These are phyloP conservation scores for Xylariaceae sp. DNA, from an alignment of 2,329 filamentous ascomycete species.

Conservation along the genomic window DNA sequence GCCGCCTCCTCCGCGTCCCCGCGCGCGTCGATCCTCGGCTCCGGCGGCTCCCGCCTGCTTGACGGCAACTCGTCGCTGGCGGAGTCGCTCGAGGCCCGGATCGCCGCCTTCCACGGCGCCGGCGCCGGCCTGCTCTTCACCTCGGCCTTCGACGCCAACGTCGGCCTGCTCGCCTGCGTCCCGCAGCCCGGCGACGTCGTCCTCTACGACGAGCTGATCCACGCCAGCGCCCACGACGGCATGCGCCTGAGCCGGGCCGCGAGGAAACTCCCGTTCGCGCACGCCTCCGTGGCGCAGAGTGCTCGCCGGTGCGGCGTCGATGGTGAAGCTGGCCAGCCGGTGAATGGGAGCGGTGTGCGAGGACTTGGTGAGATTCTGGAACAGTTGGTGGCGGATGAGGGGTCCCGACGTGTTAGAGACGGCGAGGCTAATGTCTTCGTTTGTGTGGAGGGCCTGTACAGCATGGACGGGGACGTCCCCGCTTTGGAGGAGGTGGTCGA, in stretches of 20 bases:
- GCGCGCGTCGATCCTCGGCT: constrained; percentile 40
- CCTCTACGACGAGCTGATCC: constrained; percentile 74
- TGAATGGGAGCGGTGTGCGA: constrained; percentile 10
- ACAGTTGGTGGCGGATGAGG: constrained; percentile 22
- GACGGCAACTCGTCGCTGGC: constrained; percentile 53
- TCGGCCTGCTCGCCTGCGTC: constrained; percentile 62
- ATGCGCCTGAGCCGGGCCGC: constrained; percentile 66
- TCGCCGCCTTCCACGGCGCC: constrained; percentile 52
- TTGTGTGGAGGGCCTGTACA: constrained; percentile 74
- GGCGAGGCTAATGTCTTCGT: constrained; percentile 60
- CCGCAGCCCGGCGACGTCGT: constrained; percentile 65
- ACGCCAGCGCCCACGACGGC: constrained; percentile 78
- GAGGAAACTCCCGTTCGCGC: constrained; percentile 53
- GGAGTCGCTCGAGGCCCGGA: constrained; percentile 48
- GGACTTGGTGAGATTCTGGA: constrained; percentile 36
- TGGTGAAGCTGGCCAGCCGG: constrained; percentile 29
- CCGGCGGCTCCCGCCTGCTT: constrained; percentile 55
- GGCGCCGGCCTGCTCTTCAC: constrained; percentile 54
- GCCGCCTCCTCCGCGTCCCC: not conserved
- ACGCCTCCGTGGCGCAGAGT: constrained; percentile 51
- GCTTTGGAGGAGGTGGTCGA: constrained; percentile 64
- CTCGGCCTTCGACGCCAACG: constrained; percentile 68
- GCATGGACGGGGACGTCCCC: constrained; percentile 79
- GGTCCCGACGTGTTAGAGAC: constrained; percentile 6
- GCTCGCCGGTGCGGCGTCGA: not conserved